phyloP scores from a whole-genome alignment of 2,329 filamentous ascomycete species.

The Penicillium sclerotiorum region DNA sequence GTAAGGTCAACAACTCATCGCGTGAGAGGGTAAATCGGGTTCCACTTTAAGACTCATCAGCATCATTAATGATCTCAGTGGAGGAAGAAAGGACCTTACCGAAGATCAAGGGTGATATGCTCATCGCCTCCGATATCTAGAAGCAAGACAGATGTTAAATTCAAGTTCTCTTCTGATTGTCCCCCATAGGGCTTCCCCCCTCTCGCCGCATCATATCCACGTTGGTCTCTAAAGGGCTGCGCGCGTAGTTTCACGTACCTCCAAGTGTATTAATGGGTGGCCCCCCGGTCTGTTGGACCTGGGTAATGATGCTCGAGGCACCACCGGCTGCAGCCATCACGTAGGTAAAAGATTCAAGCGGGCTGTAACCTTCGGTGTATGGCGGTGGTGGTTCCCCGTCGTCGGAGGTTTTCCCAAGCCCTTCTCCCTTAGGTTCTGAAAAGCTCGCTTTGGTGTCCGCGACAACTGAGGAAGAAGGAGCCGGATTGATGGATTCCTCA shows the following conservation, averaged over 20 bases:
- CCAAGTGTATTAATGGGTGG: slow-evolving; percentile 87
- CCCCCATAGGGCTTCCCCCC: background rate
- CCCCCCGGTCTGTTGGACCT: slow-evolving; percentile 88
- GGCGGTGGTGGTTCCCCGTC: slow-evolving; percentile 93
- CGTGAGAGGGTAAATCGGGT: slow-evolving; percentile 91
- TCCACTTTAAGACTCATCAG: slow-evolving; percentile 61
- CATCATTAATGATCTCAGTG: background rate
- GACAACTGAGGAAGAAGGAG: slow-evolving; percentile 53
- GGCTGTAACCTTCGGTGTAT: slow-evolving; percentile 91
- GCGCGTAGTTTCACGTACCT: slow-evolving; percentile 59
- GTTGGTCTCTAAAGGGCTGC: no score
- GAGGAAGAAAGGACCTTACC: slow-evolving; percentile 60
- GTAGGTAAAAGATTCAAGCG: slow-evolving; percentile 89
- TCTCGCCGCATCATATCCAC: no score
- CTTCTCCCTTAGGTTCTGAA: slow-evolving; percentile 77
- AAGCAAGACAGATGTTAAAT: background rate
- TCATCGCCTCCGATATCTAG: slow-evolving; percentile 83
- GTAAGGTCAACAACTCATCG: slow-evolving; percentile 91
- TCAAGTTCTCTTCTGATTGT: slow-evolving; percentile 9
- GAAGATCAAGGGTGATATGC: slow-evolving; percentile 90
- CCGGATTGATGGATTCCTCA: slow-evolving; percentile 50
- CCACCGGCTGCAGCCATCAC: slow-evolving; percentile 98
- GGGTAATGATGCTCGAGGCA: slow-evolving; percentile 97
- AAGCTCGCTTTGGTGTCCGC: slow-evolving; percentile 83
- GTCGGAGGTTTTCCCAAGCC: slow-evolving; percentile 70